These are phyloP conservation scores for Tolypocladium tropicale DNA, from an alignment of 2,329 filamentous ascomycete genomes.

Conservation along the genomic window DNA sequence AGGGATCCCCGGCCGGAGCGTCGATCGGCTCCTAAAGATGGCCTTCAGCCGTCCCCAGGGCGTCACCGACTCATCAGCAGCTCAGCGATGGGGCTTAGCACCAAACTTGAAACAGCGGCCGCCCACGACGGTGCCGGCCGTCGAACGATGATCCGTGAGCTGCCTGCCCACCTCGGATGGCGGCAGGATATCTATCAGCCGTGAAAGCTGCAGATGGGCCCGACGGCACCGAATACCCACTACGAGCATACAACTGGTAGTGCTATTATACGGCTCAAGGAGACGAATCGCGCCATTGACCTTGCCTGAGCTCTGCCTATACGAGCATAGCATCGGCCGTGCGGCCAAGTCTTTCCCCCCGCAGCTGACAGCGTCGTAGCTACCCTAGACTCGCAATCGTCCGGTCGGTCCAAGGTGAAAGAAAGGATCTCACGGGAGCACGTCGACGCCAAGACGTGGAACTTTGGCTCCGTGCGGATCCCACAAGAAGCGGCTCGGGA, in stretches of 20 bases:
- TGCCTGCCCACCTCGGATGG: neutral
- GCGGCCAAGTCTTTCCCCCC: no score
- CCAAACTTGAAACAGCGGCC: neutral
- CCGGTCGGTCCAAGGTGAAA: neutral
- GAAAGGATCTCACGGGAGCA: neutral
- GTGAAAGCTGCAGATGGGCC: no score
- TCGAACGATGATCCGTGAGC: neutral
- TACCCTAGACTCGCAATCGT: neutral
- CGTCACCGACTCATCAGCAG: conserved; percentile 2
- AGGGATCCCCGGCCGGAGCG: neutral
- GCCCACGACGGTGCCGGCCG: neutral
- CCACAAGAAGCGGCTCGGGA: neutral
- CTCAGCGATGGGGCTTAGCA: neutral
- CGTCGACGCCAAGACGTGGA: neutral
- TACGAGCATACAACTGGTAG: no score
- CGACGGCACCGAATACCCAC: no score
- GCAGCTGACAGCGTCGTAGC: no score
- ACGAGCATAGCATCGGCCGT: no score
- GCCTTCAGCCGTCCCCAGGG: neutral
- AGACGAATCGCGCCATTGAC: no score
- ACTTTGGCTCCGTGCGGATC: neutral
- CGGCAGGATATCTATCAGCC: no score
- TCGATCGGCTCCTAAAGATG: neutral
- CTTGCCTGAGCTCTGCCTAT: no score
- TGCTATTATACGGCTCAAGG: no score